Base-by-base conservation (phyloP, 768 basidiomycete species). In the Wakefieldia striispora region DNA sequence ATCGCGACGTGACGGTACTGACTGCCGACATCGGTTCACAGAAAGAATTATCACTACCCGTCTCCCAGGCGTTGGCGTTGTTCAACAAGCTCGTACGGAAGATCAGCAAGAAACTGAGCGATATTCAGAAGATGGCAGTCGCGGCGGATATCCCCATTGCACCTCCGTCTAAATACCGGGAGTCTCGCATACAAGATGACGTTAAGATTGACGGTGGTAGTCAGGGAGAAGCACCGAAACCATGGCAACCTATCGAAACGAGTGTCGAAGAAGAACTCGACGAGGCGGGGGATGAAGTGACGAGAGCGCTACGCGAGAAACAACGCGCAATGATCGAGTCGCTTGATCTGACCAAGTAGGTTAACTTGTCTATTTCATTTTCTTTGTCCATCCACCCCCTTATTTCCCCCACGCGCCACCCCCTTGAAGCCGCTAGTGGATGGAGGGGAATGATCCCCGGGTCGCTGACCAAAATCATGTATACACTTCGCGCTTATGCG, bases 11-110 rank as follows among this genome's bases (percentile, higher is more conserved):
- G 33, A 35, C 50, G 17, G 44, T 10, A 44, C 36, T 44, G 45
- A 50, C 47, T 31, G n/a, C 42, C 37, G 21, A 43, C 38, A 27
- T 40, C 20, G 51, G 17, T 39, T 14, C 11, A 36, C 59, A 93
- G 89, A 67, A 73, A 19, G 94, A 97, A 61, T 77, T 98, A 17
- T 80, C 82, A 7, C 72, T 98, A 0, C 88, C 92, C 0, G 89
- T 94, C 24, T 86, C 86, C 0, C 95, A 98, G 66, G 77, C 82
- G 2, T 76, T 99, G 7, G 95, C 95, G 0, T 73, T 97, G 31
- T 94, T 99, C 69, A 86, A 84, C 56, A 98, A 98, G 72, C 75
- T 93, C 34, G 72, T 98, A 44, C 83, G 91, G 45, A 93, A 94
- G 69, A 80, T 95, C 54, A 82, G 79, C 56, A 88, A 86, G 57